Evolutionary conservation across 257 asterid genomes (phyloP), one percentile per base, ranked within the genome.

Genomic region (Solanum paucissectum): DNA sequence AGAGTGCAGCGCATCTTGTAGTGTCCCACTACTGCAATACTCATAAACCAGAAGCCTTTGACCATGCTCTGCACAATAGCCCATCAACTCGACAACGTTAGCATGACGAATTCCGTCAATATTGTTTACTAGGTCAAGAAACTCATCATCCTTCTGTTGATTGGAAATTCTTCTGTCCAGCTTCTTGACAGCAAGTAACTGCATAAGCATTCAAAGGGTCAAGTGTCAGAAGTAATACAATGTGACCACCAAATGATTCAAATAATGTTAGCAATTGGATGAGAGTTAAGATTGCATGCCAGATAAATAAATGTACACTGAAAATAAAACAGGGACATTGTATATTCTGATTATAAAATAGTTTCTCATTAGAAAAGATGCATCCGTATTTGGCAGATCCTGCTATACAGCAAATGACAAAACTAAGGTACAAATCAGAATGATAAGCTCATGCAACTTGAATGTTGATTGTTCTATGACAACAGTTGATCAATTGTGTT

Each of bases 61-160:
- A 68, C 96, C 96, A 88, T 95, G 99, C 92, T 97, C 98, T 9
- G 96, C 88, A 86, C 99, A 97, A 85, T 93, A 95, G 73, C 99
- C 99, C 98, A 97, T 92, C 88, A 97, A 94, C 95, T 97, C 98
- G 5, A 97, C 99, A 88, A 95, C 98, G 87, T 97, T 95, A 72
- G 98, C 96, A 94, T 95, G 99, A 37, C 98, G 95, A 86, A 97
- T 95, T 86, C 66, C 87, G 86, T 93, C 98, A 14, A 97, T 86
- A 82, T 20, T 89, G 91, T 96, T 94, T 83, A 97, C 98, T 87
- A 97, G 90, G 88, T 96, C 98, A 72, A 97, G 93, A 91, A 95
- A 97, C 87, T 94, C 98, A 42, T 94, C 94, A 42, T 97, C 98
- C 92, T 94, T 96, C 86, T 90, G 94, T 87, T 95, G 99, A 87